Base-by-base conservation (phyloP, 2,329 filamentous ascomycete species). In the Scedosporium boydii region DNA sequence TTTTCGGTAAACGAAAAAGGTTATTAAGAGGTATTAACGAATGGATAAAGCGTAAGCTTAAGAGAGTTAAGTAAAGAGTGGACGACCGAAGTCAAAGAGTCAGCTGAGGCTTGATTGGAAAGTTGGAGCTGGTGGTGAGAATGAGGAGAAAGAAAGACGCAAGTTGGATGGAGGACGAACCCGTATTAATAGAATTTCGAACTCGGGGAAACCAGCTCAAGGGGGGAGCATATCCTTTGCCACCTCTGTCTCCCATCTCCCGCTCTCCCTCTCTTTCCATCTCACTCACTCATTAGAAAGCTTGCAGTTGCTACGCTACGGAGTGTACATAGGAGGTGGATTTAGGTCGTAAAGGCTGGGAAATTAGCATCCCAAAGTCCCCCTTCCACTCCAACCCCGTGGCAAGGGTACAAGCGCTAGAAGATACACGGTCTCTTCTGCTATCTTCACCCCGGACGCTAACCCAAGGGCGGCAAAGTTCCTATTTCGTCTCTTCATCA, bases 71-170 rank as follows among this genome's bases (percentile, higher is more conserved):
- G 71, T 70, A 80, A 82, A 79, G 80, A 82, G 75, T 82, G 80
- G 80, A 82, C 80, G 80, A 82, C 80, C 80, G 78, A 80, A 76
- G 79, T 82, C 79, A 82, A 76, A 68, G 65, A 64, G 62, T 58
- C 59, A 58, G 63, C 65, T 70, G 75, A 76, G 75, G 76, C 70
- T 72, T 68, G 71, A 69, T 67, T 69, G 66, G 70, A 73, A 75
- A 76, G 75, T 78, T 38, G 73, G 71, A 74, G 72, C 73, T 73
- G 78, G 77, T 80, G 76, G 68, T 66, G 74, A 75, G 66, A 64
- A 66, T 67, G 67, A 67, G 66, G 67, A 69, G 70, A 71, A 68
- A 67, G 69, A 67, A 59, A 29, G 59, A 64, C 53, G 21, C n/a
- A 4, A 9, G 16, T 10, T 42, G 60, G 34, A 26, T 51, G 26